Evolutionary conservation across 768 basidiomycete species (phyloP).

Genomic region (Termitomyces sp.): DNA sequence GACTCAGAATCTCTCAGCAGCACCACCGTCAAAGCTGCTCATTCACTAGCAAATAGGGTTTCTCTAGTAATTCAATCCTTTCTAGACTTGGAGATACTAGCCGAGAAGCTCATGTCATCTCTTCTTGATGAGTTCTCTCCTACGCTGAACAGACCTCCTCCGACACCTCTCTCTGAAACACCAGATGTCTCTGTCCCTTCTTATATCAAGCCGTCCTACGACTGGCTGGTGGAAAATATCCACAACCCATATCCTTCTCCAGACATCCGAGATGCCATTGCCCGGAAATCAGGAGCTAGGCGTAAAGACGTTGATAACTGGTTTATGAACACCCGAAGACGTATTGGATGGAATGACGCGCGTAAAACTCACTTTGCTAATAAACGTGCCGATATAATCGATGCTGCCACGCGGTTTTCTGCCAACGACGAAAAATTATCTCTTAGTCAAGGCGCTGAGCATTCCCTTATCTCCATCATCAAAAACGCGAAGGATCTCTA

Average conservation of each 20-base stretch:
- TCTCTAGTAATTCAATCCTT: too few relatives aligned
- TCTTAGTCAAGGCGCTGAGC: constrained; percentile 17
- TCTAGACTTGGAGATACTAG: too few relatives aligned
- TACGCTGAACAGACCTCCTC: too few relatives aligned
- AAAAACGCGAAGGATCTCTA: constrained; percentile 18
- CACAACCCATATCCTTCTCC: constrained; percentile 49
- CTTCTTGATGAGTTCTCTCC: too few relatives aligned
- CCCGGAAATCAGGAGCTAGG: constrained; percentile 15
- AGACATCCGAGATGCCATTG: constrained; percentile 25
- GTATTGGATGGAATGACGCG: constrained; percentile 50
- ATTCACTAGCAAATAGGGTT: too few relatives aligned
- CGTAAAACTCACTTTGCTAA: constrained; percentile 29
- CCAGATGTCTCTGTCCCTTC: not conserved
- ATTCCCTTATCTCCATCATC: constrained; percentile 21
- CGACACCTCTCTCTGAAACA: constrained; percentile 2
- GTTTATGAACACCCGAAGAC: constrained; percentile 47
- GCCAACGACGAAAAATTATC: constrained; percentile 15
- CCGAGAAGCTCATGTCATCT: too few relatives aligned
- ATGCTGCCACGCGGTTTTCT: constrained; percentile 34
- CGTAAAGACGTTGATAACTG: constrained; percentile 38
- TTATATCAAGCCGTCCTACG: constrained; percentile 26
- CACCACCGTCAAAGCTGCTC: too few relatives aligned
- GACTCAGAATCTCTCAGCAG: too few relatives aligned
- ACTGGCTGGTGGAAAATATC: constrained; percentile 42
- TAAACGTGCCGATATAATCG: constrained; percentile 31